Conservation (phyloP, 345 rosid species). For the Toxicodendron radicans region DNA sequence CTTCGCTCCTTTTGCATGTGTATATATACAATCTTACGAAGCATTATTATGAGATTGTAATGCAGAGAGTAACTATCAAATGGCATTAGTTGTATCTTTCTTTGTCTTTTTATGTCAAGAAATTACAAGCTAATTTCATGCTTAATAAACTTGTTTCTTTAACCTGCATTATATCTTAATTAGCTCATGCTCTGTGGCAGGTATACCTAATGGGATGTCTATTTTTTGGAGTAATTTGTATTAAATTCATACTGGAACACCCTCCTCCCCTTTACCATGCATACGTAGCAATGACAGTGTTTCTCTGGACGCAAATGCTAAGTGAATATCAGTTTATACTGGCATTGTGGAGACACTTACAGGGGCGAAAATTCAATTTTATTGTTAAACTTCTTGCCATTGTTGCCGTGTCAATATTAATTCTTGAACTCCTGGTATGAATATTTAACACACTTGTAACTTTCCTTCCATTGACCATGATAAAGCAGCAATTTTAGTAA, state of each 20-base stretch:
- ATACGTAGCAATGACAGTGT: conserved; percentile 77
- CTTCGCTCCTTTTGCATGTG: neutral
- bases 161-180: conserved; percentile 22
- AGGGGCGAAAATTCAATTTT: conserved; percentile 44
- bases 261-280: conserved; percentile 95
- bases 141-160: conserved; percentile 3
- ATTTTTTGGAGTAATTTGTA: conserved; percentile 55
- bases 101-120: neutral
- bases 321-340: conserved; percentile 59
- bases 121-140: neutral
- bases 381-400: conserved; percentile 52
- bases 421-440: conserved; percentile 86
- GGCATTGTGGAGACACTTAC: conserved; percentile 61
- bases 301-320: conserved; percentile 81
- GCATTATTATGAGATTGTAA: conserved; percentile 10
- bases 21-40: neutral
- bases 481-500: conserved; percentile 21
- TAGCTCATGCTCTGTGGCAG: conserved; percentile 45
- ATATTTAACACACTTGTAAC: conserved; percentile 6
- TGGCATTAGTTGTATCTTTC: neutral
- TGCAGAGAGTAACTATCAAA: neutral
- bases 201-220: conserved; percentile 57
- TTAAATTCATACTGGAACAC: conserved; percentile 57
- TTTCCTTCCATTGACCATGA: conserved; percentile 4
- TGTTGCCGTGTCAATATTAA: conserved; percentile 50